Base-by-base conservation (phyloP, 1,284 basidiomycete species). In the Ustilago nuda region DNA sequence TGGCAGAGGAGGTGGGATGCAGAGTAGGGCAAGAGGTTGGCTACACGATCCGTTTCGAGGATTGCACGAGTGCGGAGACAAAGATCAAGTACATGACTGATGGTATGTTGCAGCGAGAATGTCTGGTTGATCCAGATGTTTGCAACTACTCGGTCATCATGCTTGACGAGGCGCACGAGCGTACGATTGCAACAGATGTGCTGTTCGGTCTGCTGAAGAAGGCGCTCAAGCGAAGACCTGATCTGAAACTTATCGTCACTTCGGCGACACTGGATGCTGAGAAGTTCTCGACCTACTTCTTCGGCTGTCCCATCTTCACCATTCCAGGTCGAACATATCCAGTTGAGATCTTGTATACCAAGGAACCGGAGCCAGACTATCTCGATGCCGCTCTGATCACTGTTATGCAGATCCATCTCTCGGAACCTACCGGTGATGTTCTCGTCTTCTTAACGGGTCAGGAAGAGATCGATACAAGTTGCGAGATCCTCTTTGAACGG, bases 1-100 rank as follows among this genome's bases (percentile, higher is more conserved):
- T 99, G 0, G 90, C 95, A 0, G 97, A 99, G 86, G 96, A 99
- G 87, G 95, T 98, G 3, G 97, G 96, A 8, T 98, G 95, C 87
- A 91, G 96, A 9, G 89, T 99, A 5, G 96, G 96, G 9, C 93
- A 96, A 83, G 96, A 98, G 87, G 96, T 99, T 67, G 96, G 96
- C 2, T 99, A 99, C 86, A 94, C 93, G 5, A 98, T 99, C 81
- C 95, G 97, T 88, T 99, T 99, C 87, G 96, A 99, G 88, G 97
- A 99, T 87, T 95, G 95, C 87, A 98, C 96, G 4, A 92, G 93
- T 82, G 94, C 96, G 0, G 97, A 98, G 87, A 99, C 96, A 12
- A 92, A 93, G 83, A 98, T 99, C 90, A 99, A 99, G 87, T 99
- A 97, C 90, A 99, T 99, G 97, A 99, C 97, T 76, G 96, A 99